Base-by-base conservation (phyloP, 2,329 filamentous ascomycete genomes). In the Cryphonectria radicalis region DNA sequence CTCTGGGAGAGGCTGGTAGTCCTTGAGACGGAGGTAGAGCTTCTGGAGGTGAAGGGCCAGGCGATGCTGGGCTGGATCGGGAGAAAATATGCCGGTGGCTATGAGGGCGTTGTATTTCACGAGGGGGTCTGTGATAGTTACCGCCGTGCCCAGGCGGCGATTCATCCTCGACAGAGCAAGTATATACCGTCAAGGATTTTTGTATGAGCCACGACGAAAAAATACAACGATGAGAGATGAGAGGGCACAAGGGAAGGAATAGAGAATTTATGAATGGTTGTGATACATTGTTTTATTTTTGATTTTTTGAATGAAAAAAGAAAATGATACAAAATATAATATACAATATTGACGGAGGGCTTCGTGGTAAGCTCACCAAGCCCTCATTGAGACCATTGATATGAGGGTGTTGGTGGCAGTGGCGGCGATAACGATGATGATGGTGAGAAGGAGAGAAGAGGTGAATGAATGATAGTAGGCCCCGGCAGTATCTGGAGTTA, bases 31-130 rank as follows among this genome's bases (percentile, higher is more conserved):
- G 53, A 89, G 83, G 76, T 96, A 95, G 14, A 95, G 85, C 77
- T 93, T 92, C 75, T 93, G 92, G 1, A 95, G 84, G 80, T 95
- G 92, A 57, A 93, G 85, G 7, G 93, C 93, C 8, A 93, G 84
- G 28, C 91, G 87, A 79, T 93, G 90, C 78, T 94, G 92, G 32
- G 91, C 87, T 6, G 88, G 88, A 80, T 95, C 93, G 11, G 92
- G 90, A 63, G 85, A 83, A 78, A 91, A 92, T 63, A 87, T 81
- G 66, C 90, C 89, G 5, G 90, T 91, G 8, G 90, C 88, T 50
- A 95, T 80, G 19, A 94, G 83, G 32, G 91, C 87, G 71, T 92
- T 88, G 80, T 95, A 95, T 74, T 94, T 90, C 73, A 94, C 88
- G 73, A 95, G 82, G 4, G 92, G 93, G 77, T 95, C 94, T 3